These are phyloP conservation scores for Dothistroma septosporum DNA, from an alignment of 2,329 filamentous ascomycete genomes.

Conservation along the genomic window DNA sequence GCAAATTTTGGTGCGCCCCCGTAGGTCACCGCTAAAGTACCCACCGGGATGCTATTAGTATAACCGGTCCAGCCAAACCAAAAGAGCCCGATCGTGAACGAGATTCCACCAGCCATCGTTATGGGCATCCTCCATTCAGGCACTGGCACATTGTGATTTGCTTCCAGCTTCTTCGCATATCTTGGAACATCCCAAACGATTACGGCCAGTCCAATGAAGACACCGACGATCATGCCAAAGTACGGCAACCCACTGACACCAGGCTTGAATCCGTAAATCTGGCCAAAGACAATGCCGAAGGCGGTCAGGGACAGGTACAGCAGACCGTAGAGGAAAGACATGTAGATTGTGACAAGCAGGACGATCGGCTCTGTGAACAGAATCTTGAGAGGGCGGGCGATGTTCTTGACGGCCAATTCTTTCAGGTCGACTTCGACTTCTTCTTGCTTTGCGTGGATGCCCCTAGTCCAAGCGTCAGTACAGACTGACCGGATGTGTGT, in stretches of 20 bases:
- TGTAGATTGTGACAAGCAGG: constrained; percentile 44
- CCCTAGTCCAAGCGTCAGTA: not conserved
- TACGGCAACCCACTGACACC: constrained; percentile 75
- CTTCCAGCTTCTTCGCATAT: constrained; percentile 32
- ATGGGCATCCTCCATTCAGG: constrained; percentile 46
- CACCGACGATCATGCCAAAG: constrained; percentile 62
- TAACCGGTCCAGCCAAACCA: too few relatives aligned
- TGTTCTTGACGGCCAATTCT: constrained; percentile 36
- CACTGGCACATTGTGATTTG: constrained; percentile 37
- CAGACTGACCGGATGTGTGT: constrained; percentile 8
- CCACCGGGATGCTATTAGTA: too few relatives aligned
- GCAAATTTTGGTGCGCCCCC: too few relatives aligned
- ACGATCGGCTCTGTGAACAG: constrained; percentile 50
- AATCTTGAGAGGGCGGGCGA: constrained; percentile 43
- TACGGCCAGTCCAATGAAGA: constrained; percentile 25
- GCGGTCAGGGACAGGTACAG: constrained; percentile 77
- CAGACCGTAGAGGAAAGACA: constrained; percentile 33
- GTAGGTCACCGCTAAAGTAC: too few relatives aligned
- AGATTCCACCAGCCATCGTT: constrained; percentile 47
- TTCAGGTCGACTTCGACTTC: constrained; percentile 38
- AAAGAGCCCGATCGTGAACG: constrained; percentile 31
- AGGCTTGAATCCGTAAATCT: constrained; percentile 63
- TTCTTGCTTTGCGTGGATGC: constrained; percentile 50
- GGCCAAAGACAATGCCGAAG: constrained; percentile 73
- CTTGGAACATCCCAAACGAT: constrained; percentile 29